A percentile compares a stretch with the other conserved stretches of the same genome.
Evolutionary conservation across 2,329 filamentous ascomycete genomes (phyloP).

Genomic region (Fusarium setosum): DNA sequence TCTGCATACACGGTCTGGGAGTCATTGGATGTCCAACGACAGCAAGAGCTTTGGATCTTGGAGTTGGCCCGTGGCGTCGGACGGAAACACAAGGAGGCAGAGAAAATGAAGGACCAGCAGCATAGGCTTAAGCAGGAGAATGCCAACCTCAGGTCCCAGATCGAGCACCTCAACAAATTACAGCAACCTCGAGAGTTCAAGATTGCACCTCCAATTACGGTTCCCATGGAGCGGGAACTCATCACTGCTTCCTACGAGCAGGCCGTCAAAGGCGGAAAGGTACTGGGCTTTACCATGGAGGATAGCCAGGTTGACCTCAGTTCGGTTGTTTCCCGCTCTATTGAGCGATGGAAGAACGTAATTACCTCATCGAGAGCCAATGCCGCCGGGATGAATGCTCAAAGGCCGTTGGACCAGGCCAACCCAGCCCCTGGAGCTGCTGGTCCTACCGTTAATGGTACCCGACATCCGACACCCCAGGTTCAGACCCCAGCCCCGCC

Average conservation of each 20-base stretch:
- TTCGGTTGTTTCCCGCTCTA: slow-evolving; percentile 63
- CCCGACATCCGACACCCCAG: slow-evolving; percentile 30
- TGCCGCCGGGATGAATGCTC: slow-evolving; percentile 59
- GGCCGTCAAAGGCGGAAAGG: slow-evolving; percentile 52
- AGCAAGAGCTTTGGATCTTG: slow-evolving; percentile 69
- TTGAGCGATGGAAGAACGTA: slow-evolving; percentile 72
- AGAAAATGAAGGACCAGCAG: slow-evolving; percentile 62
- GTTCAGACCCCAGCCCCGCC: slow-evolving; percentile 32
- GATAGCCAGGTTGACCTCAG: slow-evolving; percentile 65
- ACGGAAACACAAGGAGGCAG: slow-evolving; percentile 65
- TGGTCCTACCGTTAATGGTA: slow-evolving; percentile 35
- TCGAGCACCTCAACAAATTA: slow-evolving; percentile 68
- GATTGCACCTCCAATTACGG: slow-evolving; percentile 61
- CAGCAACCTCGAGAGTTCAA: slow-evolving; percentile 72
- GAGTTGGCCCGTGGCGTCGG: slow-evolving; percentile 71
- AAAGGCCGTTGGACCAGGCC: slow-evolving; percentile 59
- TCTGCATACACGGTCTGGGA: slow-evolving; percentile 84
- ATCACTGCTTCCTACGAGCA: slow-evolving; percentile 60
- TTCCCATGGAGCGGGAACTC: slow-evolving; percentile 62
- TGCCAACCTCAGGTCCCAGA: slow-evolving; percentile 65
- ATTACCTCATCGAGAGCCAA: slow-evolving; percentile 62
- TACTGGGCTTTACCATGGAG: slow-evolving; percentile 60
- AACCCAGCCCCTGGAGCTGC: slow-evolving; percentile 26
- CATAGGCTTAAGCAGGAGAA: slow-evolving; percentile 67
- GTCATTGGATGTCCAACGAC: slow-evolving; percentile 65